A percentile compares a stretch with the other conserved stretches of the same genome.
Evolutionary conservation across 768 basidiomycete species (phyloP).

Genomic region (Trametes sanguinea): DNA sequence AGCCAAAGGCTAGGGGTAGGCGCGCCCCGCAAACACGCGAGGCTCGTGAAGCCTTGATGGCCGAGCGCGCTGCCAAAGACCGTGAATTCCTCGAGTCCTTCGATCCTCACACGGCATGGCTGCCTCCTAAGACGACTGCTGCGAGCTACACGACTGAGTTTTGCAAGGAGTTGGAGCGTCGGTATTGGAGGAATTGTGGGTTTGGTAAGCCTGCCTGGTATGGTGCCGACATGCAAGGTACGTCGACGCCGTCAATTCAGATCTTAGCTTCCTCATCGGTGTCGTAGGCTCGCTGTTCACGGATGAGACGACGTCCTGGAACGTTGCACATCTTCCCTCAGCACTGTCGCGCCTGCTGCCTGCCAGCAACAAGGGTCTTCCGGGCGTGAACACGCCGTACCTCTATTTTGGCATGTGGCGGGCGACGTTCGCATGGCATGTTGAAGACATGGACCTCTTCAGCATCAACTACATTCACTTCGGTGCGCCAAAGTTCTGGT

Average conservation of each 20-base stretch:
- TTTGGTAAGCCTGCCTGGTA: slow-evolving; percentile 95
- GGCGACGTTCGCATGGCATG: slow-evolving; percentile 98
- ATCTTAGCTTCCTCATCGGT: background rate
- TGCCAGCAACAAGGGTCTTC: slow-evolving; percentile 65
- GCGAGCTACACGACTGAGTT: slow-evolving; percentile 87
- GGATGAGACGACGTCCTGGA: slow-evolving; percentile 82
- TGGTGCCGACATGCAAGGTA: slow-evolving; percentile 93
- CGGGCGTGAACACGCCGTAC: slow-evolving; percentile 97
- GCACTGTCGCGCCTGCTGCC: slow-evolving; percentile 81
- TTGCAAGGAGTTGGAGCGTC: slow-evolving; percentile 83
- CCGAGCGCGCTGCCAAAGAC: slow-evolving; percentile 46
- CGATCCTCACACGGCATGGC: slow-evolving; percentile 73
- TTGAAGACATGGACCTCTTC: slow-evolving; percentile 99
- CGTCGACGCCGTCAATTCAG: slow-evolving; percentile 22
- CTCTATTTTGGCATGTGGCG: slow-evolving; percentile 99
- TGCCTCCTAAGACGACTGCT: slow-evolving; percentile 70
- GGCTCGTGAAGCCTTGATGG: slow-evolving; percentile 50
- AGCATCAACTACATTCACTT: slow-evolving; percentile 99
- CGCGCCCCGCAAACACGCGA: slow-evolving; percentile 44
- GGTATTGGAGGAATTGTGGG: slow-evolving; percentile 91
- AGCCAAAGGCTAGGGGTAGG: slow-evolving; percentile 43
- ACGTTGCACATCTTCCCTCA: slow-evolving; percentile 90
- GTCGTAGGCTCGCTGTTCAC: slow-evolving; percentile 64
- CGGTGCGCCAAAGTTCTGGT: slow-evolving; percentile 97
- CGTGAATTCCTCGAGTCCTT: slow-evolving; percentile 68